These are phyloP conservation scores for Beverwykella pulmonaria DNA, from an alignment of 495 filamentous ascomycete species.

Conservation along the genomic window DNA sequence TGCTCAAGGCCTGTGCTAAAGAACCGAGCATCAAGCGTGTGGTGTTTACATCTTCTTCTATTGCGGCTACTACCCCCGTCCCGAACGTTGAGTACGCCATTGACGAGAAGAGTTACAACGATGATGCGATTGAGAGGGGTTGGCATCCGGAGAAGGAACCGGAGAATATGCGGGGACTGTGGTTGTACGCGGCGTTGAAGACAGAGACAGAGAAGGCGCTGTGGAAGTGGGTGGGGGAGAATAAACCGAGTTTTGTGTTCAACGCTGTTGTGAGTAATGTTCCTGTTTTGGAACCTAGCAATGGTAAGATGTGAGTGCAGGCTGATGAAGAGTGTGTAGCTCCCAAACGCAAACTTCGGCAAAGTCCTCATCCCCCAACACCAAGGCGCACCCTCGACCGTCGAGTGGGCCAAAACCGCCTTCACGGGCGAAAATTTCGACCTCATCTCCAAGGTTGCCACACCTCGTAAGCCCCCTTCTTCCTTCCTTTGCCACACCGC, in stretches of 20 bases:
- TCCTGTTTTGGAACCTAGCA: not conserved
- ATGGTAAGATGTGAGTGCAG: not conserved
- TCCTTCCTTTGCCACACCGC: not conserved
- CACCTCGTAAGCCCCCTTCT: slow-evolving; percentile 14
- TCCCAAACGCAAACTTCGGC: slow-evolving; percentile 50
- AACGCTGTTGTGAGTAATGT: slow-evolving; percentile 46
- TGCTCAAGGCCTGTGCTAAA: slow-evolving; percentile 31
- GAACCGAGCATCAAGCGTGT: slow-evolving; percentile 28
- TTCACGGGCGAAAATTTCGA: slow-evolving; percentile 23
- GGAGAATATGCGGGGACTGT: slow-evolving; percentile 13
- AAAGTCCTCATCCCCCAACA: slow-evolving; percentile 27
- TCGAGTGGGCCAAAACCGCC: slow-evolving; percentile 15
- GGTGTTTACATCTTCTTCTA: slow-evolving; percentile 33
- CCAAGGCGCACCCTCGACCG: slow-evolving; percentile 21
- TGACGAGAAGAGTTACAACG: slow-evolving; percentile 18
- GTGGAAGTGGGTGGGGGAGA: slow-evolving; percentile 57
- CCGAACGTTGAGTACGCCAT: slow-evolving; percentile 5
- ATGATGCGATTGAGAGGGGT: slow-evolving; percentile 13
- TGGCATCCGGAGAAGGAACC: slow-evolving; percentile 19
- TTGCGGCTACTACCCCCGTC: slow-evolving; percentile 11
- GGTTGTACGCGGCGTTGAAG: slow-evolving; percentile 60
- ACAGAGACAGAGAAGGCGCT: slow-evolving; percentile 55
- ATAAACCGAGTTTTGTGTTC: slow-evolving; percentile 54
- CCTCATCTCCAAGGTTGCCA: not conserved
- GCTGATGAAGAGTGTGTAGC: slow-evolving; percentile 8